Percentiles rank a stretch among this genome's conserved stretches.
These are phyloP conservation scores for Ophiostoma himal-ulmi DNA, from an alignment of 2,329 filamentous ascomycete species.

Conservation along the genomic window DNA sequence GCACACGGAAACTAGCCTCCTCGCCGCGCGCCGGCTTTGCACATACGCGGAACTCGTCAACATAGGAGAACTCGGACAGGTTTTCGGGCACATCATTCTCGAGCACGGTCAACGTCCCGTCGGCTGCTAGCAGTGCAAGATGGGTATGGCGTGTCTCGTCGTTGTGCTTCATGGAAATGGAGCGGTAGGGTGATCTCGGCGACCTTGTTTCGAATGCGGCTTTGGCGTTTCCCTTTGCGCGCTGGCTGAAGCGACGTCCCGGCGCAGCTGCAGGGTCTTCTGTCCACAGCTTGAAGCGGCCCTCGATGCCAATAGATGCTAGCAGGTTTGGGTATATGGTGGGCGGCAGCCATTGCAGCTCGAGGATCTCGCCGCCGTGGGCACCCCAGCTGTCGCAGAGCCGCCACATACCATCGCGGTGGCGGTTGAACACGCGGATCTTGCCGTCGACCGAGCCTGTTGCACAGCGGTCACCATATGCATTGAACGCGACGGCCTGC, in stretches of 20 bases:
- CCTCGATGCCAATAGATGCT: conserved; percentile 82
- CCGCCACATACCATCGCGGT: conserved; percentile 70
- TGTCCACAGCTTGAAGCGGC: conserved; percentile 85
- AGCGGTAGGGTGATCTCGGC: conserved; percentile 64
- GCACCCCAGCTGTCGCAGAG: conserved; percentile 83
- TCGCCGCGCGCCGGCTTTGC: conserved; percentile 68
- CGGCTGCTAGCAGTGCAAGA: conserved; percentile 70
- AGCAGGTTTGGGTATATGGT: conserved; percentile 81
- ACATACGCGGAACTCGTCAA: conserved; percentile 73
- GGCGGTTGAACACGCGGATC: conserved; percentile 83
- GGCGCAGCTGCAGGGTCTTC: conserved; percentile 78
- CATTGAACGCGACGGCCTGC: conserved; percentile 82
- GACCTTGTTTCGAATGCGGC: conserved; percentile 53
- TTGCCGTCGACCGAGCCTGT: conserved; percentile 89
- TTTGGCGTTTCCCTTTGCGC: conserved; percentile 39
- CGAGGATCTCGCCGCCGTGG: conserved; percentile 82
- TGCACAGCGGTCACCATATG: conserved; percentile 84
- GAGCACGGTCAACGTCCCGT: conserved; percentile 72
- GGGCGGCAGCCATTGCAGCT: conserved; percentile 92
- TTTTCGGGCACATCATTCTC: conserved; percentile 83
- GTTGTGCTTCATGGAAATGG: conserved; percentile 77
- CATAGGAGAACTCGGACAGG: conserved; percentile 64
- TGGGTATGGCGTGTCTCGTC: conserved; percentile 75
- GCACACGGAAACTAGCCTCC: conserved; percentile 78
- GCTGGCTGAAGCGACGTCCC: conserved; percentile 74